Evolutionary conservation across 1,139 yeast genomes (phyloP), one percentile per base, ranked within the genome.

Genomic region (Nakaseomyces uthaithaninus): DNA sequence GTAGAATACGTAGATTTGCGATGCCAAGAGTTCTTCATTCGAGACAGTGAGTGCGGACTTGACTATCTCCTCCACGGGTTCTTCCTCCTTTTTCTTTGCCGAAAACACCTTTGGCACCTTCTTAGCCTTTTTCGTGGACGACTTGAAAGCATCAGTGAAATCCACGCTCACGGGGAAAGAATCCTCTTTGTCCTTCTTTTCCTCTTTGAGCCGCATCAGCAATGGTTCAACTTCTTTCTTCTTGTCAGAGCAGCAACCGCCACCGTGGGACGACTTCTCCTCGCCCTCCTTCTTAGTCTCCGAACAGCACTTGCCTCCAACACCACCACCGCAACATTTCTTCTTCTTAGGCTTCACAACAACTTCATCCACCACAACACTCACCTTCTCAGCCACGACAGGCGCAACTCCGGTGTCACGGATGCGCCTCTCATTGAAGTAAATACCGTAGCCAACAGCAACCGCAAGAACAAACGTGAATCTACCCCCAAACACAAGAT

Each of bases 1-100:
- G 60, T 83, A 87, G 52, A 87, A 83, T 4, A 87, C 74, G 46
- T 73, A 71, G 22, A 82, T 49, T 28, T 62, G 63, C 1, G 68
- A 61, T 26, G 53, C 55, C 19, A 58, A 34, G 18, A 64, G 41
- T 12, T 58, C 54, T 16, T 59, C 56, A 15, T 58, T 51, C 0
- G 67, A 62, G 8, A 58, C 52, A 1, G 67, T 63, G 46, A 59
- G 47, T 10, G 55, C 57, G 41, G 51, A 51, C 41, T 57, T 52
- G 26, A 52, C 48, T 16, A 56, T 40, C 20, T 45, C 51, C 33
- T 46, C 52, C 36, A 45, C 47, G 28, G 49, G 47, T 2, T 50
- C 44, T 24, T 55, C 53, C 24, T 56, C 47, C 9, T 54, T 38
- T 35, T 53, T 57, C 10, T 40, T 45, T 18, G 39, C 49, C 8